phyloP scores from a whole-genome alignment of 73 alveolate genomes.

The Symbiodinium natans region DNA sequence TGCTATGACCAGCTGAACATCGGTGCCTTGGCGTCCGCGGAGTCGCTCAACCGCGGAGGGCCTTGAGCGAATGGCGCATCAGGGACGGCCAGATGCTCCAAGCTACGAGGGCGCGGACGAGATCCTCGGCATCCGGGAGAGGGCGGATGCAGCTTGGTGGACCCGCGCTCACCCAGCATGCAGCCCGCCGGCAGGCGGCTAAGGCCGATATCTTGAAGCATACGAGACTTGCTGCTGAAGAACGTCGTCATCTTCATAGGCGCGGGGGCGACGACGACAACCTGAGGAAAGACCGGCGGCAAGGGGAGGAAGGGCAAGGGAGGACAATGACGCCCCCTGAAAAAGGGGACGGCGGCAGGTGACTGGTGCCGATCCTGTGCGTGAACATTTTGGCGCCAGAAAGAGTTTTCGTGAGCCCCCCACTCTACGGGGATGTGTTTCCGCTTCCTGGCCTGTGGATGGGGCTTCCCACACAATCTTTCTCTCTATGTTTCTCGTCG shows the following conservation, averaged over 20 bases:
- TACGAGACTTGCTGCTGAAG: not conserved
- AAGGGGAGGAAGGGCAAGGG: not conserved
- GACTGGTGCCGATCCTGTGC: not conserved
- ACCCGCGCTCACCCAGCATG: slow-evolving; percentile 11
- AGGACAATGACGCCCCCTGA: not conserved
- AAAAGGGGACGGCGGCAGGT: not conserved
- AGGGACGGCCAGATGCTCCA: not conserved
- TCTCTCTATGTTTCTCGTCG: not conserved
- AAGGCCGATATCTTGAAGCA: not conserved
- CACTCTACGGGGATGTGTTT: not conserved
- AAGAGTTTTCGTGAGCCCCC: not conserved
- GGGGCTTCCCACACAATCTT: not conserved
- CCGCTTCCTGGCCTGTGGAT: not conserved
- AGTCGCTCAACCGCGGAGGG: not conserved
- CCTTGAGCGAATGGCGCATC: not conserved
- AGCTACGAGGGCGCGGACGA: not conserved
- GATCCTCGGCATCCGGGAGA: not conserved
- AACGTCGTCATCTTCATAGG: not conserved
- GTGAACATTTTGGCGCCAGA: not conserved
- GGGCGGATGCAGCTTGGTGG: not conserved
- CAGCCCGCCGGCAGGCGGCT: not conserved
- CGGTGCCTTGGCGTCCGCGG: not conserved
- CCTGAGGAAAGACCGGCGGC: not conserved
- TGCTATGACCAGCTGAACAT: not conserved
- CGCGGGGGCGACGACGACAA: not conserved